Conservation (phyloP, 768 basidiomycete species). For the Suillus decipiens region DNA sequence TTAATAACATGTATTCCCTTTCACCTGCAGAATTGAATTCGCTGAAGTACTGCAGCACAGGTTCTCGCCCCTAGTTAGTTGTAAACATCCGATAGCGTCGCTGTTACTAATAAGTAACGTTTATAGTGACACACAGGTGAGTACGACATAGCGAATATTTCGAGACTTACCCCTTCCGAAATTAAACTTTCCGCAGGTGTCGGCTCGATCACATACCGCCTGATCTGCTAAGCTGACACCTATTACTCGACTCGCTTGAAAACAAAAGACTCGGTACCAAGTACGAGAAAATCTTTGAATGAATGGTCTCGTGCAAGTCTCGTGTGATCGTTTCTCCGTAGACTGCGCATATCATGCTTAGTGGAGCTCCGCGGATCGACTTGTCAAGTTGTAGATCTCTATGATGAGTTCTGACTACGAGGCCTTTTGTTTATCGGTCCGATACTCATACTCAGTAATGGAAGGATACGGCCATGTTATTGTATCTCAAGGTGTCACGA, state of each 20-base stretch:
- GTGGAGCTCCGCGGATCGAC: constrained; percentile 3
- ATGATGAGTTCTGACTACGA: not conserved
- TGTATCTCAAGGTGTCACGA: not conserved
- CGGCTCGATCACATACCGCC: not conserved
- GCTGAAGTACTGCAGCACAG: no score
- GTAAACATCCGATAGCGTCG: no score
- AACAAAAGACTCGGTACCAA: not conserved
- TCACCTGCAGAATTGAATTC: no score
- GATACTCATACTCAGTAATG: not conserved
- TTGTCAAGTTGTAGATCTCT: not conserved
- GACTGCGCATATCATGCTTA: not conserved
- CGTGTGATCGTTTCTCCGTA: not conserved
- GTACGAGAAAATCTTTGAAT: not conserved
- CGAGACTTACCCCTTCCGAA: not conserved
- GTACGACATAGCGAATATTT: not conserved
- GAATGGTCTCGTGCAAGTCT: constrained; percentile 3
- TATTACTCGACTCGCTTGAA: not conserved
- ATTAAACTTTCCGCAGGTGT: not conserved
- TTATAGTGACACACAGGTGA: not conserved
- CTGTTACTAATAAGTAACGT: no score
- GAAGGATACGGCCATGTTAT: not conserved
- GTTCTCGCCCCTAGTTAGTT: no score
- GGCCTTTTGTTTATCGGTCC: not conserved
- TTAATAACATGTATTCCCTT: no score
- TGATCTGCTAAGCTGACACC: not conserved